Percentiles rank a stretch among this genome's conserved stretches.
These are phyloP conservation scores for Desmodesmus armatus DNA, from an alignment of 139 green algal species.

Conservation along the genomic window DNA sequence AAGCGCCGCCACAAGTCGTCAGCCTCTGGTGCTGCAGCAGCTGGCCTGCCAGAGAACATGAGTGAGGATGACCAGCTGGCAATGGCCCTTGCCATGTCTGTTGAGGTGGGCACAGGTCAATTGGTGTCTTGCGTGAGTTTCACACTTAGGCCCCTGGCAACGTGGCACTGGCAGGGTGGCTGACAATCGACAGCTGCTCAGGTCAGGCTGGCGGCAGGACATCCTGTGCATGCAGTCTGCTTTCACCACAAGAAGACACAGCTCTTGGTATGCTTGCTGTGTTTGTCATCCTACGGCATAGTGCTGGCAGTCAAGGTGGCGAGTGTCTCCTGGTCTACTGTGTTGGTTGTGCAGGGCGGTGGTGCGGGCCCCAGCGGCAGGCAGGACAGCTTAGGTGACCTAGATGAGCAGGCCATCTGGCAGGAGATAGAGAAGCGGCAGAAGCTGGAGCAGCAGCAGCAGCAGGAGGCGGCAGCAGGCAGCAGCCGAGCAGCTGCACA, in stretches of 20 bases:
- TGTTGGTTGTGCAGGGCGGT: too few species aligned
- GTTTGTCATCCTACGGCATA: too few species aligned
- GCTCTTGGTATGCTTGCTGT: too few species aligned
- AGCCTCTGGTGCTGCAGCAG: not conserved
- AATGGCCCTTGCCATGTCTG: slow-evolving; percentile 71
- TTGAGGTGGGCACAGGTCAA: slow-evolving; percentile 64
- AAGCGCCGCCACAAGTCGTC: slow-evolving; percentile 47
- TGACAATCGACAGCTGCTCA: not conserved
- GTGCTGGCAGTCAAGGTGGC: too few species aligned
- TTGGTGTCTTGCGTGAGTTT: too few species aligned
- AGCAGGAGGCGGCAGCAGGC: not conserved
- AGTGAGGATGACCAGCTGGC: slow-evolving; percentile 80
- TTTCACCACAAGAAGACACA: too few species aligned
- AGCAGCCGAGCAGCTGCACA: slow-evolving; percentile 22
- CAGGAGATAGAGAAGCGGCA: slow-evolving; percentile 42
- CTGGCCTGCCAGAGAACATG: slow-evolving; percentile 8
- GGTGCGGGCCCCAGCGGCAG: too few species aligned
- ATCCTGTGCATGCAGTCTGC: too few species aligned
- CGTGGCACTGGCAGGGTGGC: too few species aligned
- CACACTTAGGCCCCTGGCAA: too few species aligned
- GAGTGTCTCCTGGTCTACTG: too few species aligned
- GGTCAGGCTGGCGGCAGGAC: too few species aligned
- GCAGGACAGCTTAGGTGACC: slow-evolving; percentile 25
- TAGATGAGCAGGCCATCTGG: slow-evolving; percentile 56
- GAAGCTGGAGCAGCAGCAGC: slow-evolving; percentile 11